Conservation (phyloP, 1,284 basidiomycete species). For the Melampsora larici-populina region DNA sequence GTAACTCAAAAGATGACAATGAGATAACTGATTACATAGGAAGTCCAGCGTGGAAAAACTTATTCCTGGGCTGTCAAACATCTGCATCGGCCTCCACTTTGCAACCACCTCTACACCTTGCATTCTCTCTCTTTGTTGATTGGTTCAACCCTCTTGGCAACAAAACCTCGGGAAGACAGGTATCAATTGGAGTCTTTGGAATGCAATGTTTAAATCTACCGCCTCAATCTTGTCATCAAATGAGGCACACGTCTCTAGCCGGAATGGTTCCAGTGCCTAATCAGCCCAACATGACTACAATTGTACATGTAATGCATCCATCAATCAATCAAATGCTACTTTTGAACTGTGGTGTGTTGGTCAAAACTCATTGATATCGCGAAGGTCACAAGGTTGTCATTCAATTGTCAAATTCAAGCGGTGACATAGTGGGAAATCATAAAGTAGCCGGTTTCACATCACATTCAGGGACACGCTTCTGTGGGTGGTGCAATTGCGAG, state of each 20-base stretch:
- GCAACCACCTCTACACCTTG: not conserved
- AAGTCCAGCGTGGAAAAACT: not conserved
- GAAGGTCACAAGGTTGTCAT: not conserved
- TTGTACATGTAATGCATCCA: not conserved
- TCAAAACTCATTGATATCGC: too few species aligned
- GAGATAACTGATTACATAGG: not conserved
- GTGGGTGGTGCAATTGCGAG: not conserved
- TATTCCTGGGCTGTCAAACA: not conserved
- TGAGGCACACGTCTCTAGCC: not conserved
- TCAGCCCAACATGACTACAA: not conserved
- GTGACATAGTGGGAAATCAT: not conserved
- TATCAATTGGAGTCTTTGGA: not conserved
- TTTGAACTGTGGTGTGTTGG: too few species aligned
- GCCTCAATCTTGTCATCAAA: not conserved
- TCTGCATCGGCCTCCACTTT: not conserved
- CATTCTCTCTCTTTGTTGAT: not conserved
- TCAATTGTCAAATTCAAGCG: not conserved
- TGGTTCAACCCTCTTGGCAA: constrained; percentile 5
- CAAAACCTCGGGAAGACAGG: constrained; percentile 1
- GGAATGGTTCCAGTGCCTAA: too few species aligned
- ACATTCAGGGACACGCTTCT: not conserved
- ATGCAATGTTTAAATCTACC: not conserved
- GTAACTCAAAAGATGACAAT: not conserved
- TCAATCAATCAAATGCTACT: not conserved
- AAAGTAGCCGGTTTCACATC: constrained; percentile 1